Evolutionary conservation across 495 filamentous ascomycete genomes (phyloP).

Genomic region (Elaphomyces granulatus): DNA sequence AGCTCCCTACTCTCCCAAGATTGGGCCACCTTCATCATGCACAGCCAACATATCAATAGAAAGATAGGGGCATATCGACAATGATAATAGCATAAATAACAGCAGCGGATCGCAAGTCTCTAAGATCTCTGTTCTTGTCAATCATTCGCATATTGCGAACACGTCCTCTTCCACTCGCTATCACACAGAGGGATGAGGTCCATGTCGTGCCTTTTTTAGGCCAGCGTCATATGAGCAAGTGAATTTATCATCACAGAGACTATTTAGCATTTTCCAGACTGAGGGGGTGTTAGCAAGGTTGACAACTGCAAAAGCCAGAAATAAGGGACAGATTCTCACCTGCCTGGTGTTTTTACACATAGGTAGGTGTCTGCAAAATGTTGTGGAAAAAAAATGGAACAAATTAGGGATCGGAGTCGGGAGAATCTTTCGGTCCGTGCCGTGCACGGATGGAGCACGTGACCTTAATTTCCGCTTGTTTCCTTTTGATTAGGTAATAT

Average conservation of each 20-base stretch:
- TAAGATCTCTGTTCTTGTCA: constrained; percentile 24
- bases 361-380: background rate
- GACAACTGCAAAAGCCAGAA: background rate
- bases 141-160: constrained; percentile 10
- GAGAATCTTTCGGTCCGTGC: too few species aligned
- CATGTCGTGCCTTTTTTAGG: constrained; percentile 15
- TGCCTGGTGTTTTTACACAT: too few species aligned
- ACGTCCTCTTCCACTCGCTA: constrained; percentile 5
- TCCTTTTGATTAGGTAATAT: background rate
- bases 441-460: background rate
- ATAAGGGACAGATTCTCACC: too few species aligned
- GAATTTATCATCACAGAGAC: constrained; percentile 4
- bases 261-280: background rate
- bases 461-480: background rate
- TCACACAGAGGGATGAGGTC: constrained; percentile 9
- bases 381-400: background rate
- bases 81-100: background rate
- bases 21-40: too few species aligned
- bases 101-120: constrained; percentile 5
- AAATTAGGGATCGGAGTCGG: too few species aligned
- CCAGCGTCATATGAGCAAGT: constrained; percentile 9
- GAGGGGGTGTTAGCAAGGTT: background rate
- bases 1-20: too few species aligned
- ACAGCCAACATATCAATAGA: background rate
- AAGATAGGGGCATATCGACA: background rate